phyloP scores from a whole-genome alignment of 345 rosid genomes.

The Corchorus olitorius region DNA sequence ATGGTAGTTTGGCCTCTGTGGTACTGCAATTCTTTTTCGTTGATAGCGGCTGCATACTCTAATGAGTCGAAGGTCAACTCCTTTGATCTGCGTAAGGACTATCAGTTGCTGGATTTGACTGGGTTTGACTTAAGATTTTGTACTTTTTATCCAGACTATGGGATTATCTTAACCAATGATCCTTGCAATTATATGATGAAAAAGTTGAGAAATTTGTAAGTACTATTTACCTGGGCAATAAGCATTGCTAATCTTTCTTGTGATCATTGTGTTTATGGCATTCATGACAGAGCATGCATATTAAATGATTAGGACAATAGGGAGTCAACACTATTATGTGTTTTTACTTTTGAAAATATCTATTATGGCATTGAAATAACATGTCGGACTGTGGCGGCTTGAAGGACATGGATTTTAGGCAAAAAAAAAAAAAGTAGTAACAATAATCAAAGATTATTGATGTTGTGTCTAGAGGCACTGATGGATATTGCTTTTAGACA shows the following conservation, averaged over 20 bases:
- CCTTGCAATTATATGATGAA: background rate
- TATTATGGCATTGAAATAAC: background rate
- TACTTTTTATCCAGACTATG: too few relatives aligned
- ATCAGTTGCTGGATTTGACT: background rate
- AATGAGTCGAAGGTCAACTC: constrained; percentile 1
- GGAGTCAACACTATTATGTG: background rate
- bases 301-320: background rate
- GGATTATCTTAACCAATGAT: constrained; percentile 10
- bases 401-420: background rate
- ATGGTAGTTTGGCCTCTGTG: background rate
- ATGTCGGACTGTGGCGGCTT: background rate
- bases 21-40: background rate
- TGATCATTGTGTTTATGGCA: constrained; percentile 1
- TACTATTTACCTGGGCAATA: background rate
- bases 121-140: background rate
- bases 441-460: background rate
- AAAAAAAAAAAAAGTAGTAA: background rate
- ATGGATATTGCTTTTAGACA: background rate
- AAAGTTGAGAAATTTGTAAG: background rate
- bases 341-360: background rate
- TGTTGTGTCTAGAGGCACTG: background rate
- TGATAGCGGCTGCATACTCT: background rate
- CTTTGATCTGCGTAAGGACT: background rate
- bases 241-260: background rate
- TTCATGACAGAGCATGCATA: constrained; percentile 10